Evolutionary conservation across 768 basidiomycete genomes (phyloP).

Genomic region (Chalciporus sphaerocephalus): DNA sequence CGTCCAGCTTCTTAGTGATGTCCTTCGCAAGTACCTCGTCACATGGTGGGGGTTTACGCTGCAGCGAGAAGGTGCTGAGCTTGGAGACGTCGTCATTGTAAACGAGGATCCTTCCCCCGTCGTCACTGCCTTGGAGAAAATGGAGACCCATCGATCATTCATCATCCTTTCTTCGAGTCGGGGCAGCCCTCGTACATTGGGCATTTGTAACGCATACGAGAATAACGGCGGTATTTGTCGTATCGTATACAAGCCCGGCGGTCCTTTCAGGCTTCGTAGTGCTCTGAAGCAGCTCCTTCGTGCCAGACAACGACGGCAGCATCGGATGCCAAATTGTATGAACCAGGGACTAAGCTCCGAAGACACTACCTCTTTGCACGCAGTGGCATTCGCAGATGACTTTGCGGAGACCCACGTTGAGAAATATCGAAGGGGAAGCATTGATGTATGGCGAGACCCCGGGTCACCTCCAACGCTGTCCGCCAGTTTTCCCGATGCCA

Average conservation of each 20-base stretch:
- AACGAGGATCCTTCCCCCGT: constrained; percentile 73
- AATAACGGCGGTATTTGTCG: constrained; percentile 82
- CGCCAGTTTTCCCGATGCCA: constrained; percentile 6
- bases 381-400: constrained; percentile 28
- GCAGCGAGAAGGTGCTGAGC: constrained; percentile 35
- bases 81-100: constrained; percentile 71
- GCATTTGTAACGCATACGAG: constrained; percentile 67
- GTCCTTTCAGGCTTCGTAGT: constrained; percentile 67
- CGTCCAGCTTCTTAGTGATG: constrained; percentile 57
- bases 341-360: constrained; percentile 20
- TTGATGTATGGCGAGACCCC: constrained; percentile 24
- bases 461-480: constrained; percentile 8
- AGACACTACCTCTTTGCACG: constrained; percentile 26
- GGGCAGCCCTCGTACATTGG: constrained; percentile 59
- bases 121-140: constrained; percentile 49
- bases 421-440: constrained; percentile 33
- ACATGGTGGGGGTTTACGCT: constrained; percentile 75
- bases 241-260: constrained; percentile 85
- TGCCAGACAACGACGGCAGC: constrained; percentile 29
- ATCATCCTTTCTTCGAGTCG: constrained; percentile 71
- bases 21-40: constrained; percentile 61
- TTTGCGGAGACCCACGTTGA: constrained; percentile 10
- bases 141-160: constrained; percentile 60
- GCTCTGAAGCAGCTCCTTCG: constrained; percentile 50
- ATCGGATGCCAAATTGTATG: constrained; percentile 19